Percentiles rank a stretch among this genome's conserved stretches.
These are phyloP conservation scores for Mesembryanthemum crystallinum DNA, from an alignment of 148 eudicot genomes.

Conservation along the genomic window DNA sequence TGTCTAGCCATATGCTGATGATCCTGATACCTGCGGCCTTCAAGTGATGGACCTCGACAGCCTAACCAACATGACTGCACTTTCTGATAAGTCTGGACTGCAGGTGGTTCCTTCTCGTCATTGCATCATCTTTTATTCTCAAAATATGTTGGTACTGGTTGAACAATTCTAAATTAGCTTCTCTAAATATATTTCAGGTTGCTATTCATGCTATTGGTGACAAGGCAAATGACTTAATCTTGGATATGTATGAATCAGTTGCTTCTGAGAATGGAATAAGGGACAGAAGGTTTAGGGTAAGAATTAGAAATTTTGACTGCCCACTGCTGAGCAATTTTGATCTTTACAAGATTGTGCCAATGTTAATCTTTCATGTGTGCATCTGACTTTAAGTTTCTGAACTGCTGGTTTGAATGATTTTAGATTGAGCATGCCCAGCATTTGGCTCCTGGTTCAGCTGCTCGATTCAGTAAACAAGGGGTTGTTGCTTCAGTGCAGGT, in stretches of 20 bases:
- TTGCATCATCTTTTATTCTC: conserved; percentile 3
- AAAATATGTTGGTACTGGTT: neutral
- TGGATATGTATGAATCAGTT: conserved; percentile 81
- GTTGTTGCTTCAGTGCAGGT: conserved; percentile 96
- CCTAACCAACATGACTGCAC: conserved; percentile 63
- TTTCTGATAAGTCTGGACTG: conserved; percentile 65
- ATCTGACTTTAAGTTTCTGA: conserved; percentile 6
- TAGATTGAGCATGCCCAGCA: conserved; percentile 99
- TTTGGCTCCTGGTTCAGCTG: conserved; percentile 62
- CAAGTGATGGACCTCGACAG: conserved; percentile 63
- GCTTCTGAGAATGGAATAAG: conserved; percentile 58
- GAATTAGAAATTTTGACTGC: neutral
- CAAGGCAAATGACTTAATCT: conserved; percentile 73
- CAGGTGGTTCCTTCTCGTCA: conserved; percentile 52
- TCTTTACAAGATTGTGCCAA: neutral
- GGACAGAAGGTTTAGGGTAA: conserved; percentile 90
- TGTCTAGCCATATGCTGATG: conserved; percentile 73
- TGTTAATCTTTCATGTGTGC: neutral
- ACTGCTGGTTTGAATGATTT: conserved; percentile 21
- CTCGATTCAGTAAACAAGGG: conserved; percentile 67
- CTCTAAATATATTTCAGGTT: conserved; percentile 45
- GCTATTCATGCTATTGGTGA: conserved; percentile 98
- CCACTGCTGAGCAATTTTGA: neutral
- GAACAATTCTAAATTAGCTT: conserved; percentile 4
- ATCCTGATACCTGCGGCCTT: conserved; percentile 72